Percentiles rank a stretch among this genome's conserved stretches.
Conservation (phyloP, 495 filamentous ascomycete species). For the Aspergillus biplanus region DNA sequence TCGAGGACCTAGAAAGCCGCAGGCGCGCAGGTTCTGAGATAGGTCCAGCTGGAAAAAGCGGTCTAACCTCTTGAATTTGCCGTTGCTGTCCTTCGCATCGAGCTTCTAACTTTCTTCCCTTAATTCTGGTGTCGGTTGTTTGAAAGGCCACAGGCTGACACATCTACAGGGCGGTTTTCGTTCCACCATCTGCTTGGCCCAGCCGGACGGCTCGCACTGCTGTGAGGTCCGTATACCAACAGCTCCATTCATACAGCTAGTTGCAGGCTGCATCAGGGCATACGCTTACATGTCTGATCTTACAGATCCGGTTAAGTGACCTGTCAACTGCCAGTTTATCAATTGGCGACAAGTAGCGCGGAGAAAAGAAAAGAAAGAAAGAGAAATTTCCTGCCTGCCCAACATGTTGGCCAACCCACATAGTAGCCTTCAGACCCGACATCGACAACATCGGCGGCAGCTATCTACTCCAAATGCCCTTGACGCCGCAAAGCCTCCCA, state of each 20-base stretch:
- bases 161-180: conserved; percentile 34
- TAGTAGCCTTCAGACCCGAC: conserved; percentile 67
- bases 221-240: conserved; percentile 27
- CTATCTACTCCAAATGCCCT: conserved; percentile 81
- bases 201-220: conserved; percentile 30
- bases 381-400: conserved; percentile 18
- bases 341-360: conserved; percentile 22
- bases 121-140: conserved; percentile 21
- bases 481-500: conserved; percentile 66
- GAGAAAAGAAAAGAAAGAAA: not conserved
- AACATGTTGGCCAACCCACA: conserved; percentile 78
- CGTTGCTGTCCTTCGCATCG: conserved; percentile 23
- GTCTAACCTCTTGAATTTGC: conserved; percentile 22
- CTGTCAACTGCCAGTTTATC: conserved; percentile 23
- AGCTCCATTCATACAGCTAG: conserved; percentile 8
- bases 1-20: conserved; percentile 12
- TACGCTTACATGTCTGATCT: conserved; percentile 22
- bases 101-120: conserved; percentile 22
- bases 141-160: conserved; percentile 45
- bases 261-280: conserved; percentile 17
- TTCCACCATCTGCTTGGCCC: conserved; percentile 28
- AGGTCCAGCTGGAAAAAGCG: conserved; percentile 21
- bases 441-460: conserved; percentile 81
- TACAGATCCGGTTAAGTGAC: conserved; percentile 22
- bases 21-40: conserved; percentile 4